A percentile compares a stretch with the other conserved stretches of the same genome.
Conservation (phyloP, 352 stramenopile species). For the Pythium guiyangense region DNA sequence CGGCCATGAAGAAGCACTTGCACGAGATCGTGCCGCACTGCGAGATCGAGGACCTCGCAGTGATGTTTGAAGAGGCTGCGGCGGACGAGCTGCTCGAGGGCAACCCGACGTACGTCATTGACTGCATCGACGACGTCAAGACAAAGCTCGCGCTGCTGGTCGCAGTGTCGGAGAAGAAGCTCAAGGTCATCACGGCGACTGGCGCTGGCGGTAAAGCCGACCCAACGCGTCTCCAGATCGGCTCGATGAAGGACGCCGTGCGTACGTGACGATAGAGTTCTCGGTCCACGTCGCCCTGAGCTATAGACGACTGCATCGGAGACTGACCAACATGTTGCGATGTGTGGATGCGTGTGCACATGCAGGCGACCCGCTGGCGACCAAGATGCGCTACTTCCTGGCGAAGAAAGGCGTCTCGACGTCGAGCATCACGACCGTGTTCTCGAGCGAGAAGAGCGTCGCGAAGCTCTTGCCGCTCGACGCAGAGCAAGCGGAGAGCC, state of each 20-base stretch:
- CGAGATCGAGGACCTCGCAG: slow-evolving; percentile 77
- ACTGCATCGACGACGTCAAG: slow-evolving; percentile 99
- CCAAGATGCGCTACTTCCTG: slow-evolving; percentile 94
- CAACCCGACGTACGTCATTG: slow-evolving; percentile 93
- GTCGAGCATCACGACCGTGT: slow-evolving; percentile 83
- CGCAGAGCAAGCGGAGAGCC: slow-evolving; percentile 84
- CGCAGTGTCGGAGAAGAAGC: slow-evolving; percentile 75
- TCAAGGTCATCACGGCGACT: slow-evolving; percentile 84
- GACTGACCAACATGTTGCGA: not conserved
- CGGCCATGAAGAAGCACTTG: slow-evolving; percentile 82
- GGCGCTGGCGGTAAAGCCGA: slow-evolving; percentile 96
- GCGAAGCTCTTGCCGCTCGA: slow-evolving; percentile 94
- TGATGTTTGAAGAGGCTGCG: slow-evolving; percentile 90
- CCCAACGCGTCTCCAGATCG: slow-evolving; percentile 96
- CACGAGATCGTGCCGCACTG: slow-evolving; percentile 72
- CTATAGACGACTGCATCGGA: no score
- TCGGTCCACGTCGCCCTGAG: not conserved
- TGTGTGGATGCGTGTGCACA: not conserved
- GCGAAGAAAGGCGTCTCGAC: slow-evolving; percentile 77
- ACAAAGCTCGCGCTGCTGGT: slow-evolving; percentile 96
- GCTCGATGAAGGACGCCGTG: slow-evolving; percentile 90
- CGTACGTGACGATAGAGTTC: slow-evolving; percentile 29
- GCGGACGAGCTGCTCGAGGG: slow-evolving; percentile 81
- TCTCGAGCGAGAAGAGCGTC: slow-evolving; percentile 96
- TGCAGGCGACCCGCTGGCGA: slow-evolving; percentile 91